Base-by-base conservation (phyloP, 352 stramenopile genomes). In the Phytophthora syringae region DNA sequence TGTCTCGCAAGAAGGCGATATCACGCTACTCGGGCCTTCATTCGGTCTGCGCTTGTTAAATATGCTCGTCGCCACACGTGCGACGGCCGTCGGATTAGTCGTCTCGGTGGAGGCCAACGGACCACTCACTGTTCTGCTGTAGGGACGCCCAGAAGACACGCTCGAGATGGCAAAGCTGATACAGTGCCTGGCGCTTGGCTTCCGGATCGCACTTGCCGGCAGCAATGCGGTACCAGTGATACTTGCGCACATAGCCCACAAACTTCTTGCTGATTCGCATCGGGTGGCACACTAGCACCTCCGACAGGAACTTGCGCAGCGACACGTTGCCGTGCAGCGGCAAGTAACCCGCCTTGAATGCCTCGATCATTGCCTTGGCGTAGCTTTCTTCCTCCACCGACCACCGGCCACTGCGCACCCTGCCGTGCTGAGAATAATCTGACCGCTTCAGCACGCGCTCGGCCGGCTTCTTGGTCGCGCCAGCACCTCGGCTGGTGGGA, bases 261-360 rank as follows among this genome's bases (percentile, higher is more conserved):
- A 96, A 97, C 73, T 97, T 97, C 69, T 97, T 97, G 61, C 88
- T 96, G 65, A 97, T 93, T 52, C 89, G 84, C 89, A 97, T 97
- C 36, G 89, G 88, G 63, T 95, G 84, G 68, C 90, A 97, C 54
- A 94, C 79, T 11, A 97, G 77, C 60, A 93, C 86, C 52, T 93
- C 88, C 3, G 86, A 93, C 5, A 97, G 72, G 58, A 95, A 97
- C 63, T 91, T 93, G 52, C 90, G 86, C 30, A 97, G 79, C 5
- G 79, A 88, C 37, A 93, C 88, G 37, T 90, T 94, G 53, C 89
- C 88, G 44, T 94, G 79, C 11, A 93, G 66, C 7, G 84, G 84
- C 16, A 93, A 69, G 37, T 87, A 89, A 1, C 82, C 84, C 1
- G 78, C 47, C 58, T 91, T 93, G 57, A 93, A 93, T 6, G 80